Evolutionary conservation across 208 protist genomes (phyloP), one percentile per base, ranked within the genome.

Genomic region (Endotrypanum monterogeii): DNA sequence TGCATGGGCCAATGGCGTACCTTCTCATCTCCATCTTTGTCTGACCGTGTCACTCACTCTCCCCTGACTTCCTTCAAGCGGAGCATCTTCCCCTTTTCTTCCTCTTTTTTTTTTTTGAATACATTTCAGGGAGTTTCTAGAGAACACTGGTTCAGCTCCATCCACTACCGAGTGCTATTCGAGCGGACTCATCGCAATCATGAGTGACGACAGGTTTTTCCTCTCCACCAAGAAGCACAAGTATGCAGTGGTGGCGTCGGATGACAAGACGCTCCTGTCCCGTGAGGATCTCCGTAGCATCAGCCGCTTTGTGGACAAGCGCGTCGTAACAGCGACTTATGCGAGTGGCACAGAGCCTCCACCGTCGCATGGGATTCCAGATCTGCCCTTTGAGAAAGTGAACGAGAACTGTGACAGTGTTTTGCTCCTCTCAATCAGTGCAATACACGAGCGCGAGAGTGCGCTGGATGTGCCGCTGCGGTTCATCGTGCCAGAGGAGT

Each of bases 391-490:
- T 72, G 76, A 86, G 55, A 78, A 82, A 14, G 69, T 84, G 35
- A 71, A 51, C 52, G 71, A 72, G 32, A 81, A 73, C 54, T 83
- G 85, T 25, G 92, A 96, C 70, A 80, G 73, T 4, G 75, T 88
- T 51, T 73, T 94, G 46, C 73, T 79, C 50, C 66, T 94, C 41
- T 54, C 67, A 4, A 83, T 94, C 28, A 76, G 75, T 46, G 72
- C 87, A 0, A 76, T 95, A 8, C 80, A 82, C 46, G 74, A 84
- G 18, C 65, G 67, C 23, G 89, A 95, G 74, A 89, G 82, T 67
- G 86, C 91, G 14, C 72, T 97, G 3, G 90, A 96, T 74, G 83
- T 93, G 16, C 91, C 93, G 48, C 77, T 97, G 55, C 89, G 93
- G 37, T 94, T 96, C 50, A 71, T 83, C 16, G 71, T 86, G 12